Percentiles rank a stretch among this genome's conserved stretches.
phyloP scores from a whole-genome alignment of 176 grass and related monocot genomes.

The Cenchrus americanus region DNA sequence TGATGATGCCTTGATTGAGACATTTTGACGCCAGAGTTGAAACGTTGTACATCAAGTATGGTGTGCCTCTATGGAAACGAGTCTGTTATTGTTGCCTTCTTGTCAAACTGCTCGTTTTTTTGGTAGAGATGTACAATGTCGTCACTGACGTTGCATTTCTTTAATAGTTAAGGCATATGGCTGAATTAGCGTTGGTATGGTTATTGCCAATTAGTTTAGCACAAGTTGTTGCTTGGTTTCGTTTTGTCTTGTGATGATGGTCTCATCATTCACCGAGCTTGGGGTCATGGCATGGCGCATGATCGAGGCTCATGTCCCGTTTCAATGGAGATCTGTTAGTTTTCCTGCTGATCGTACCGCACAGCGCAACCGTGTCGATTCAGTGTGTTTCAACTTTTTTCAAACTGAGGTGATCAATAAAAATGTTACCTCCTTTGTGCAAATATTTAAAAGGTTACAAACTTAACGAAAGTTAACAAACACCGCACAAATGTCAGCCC shows the following conservation, averaged over 20 bases:
- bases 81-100: constrained; percentile 9
- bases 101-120: constrained; percentile 44
- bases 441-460: too few relatives aligned
- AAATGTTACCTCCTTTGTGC: too few relatives aligned
- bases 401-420: too few relatives aligned
- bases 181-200: constrained; percentile 16
- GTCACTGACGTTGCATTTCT: constrained; percentile 11
- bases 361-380: too few relatives aligned
- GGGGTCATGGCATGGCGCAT: neutral
- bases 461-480: too few relatives aligned
- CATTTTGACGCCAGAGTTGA: constrained; percentile 51
- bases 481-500: too few relatives aligned
- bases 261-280: neutral
- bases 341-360: neutral
- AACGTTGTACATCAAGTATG: constrained; percentile 27
- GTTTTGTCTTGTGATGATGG: neutral
- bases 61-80: constrained; percentile 42
- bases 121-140: constrained; percentile 56
- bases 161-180: constrained; percentile 35
- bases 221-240: neutral
- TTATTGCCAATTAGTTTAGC: constrained; percentile 16
- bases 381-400: too few relatives aligned
- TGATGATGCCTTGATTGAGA: constrained; percentile 42
- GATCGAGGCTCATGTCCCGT: neutral
- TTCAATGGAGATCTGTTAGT: neutral